These are phyloP conservation scores for Albugo laibachii DNA, from an alignment of 352 stramenopile species.

Conservation along the genomic window DNA sequence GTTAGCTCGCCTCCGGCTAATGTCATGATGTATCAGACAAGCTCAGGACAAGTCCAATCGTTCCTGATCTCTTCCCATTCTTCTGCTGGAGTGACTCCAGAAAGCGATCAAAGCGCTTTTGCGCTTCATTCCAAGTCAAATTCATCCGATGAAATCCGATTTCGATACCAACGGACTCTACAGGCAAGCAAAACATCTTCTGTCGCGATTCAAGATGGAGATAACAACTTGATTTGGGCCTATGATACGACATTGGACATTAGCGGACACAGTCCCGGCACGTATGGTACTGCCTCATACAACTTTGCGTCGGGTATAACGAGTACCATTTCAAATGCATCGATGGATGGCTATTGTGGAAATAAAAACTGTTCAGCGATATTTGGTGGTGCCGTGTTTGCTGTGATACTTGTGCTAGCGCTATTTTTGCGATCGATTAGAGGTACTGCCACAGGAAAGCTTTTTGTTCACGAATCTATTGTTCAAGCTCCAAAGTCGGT, in stretches of 20 bases:
- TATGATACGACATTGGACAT: conserved; percentile 52
- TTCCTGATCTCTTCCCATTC: conserved; percentile 30
- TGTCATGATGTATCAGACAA: conserved; percentile 49
- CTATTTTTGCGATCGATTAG: conserved; percentile 12
- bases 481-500: conserved; percentile 25
- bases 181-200: conserved; percentile 21
- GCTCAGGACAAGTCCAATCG: conserved; percentile 15
- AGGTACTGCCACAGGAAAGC: conserved; percentile 1
- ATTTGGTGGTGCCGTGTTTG: conserved; percentile 30
- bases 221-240: conserved; percentile 26
- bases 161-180: conserved; percentile 50
- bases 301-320: conserved; percentile 18
- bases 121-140: conserved; percentile 20
- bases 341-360: conserved; percentile 16
- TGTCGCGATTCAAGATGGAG: conserved; percentile 17
- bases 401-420: conserved; percentile 25
- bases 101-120: conserved; percentile 10
- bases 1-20: conserved; percentile 44
- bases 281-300: conserved; percentile 28
- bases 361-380: conserved; percentile 45
- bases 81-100: conserved; percentile 18
- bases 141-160: conserved; percentile 26
- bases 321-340: conserved; percentile 7
- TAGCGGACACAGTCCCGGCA: conserved; percentile 20
- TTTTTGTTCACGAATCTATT: not conserved